Conservation (phyloP, 257 asterid species). For the Solanum pinnatisectum region DNA sequence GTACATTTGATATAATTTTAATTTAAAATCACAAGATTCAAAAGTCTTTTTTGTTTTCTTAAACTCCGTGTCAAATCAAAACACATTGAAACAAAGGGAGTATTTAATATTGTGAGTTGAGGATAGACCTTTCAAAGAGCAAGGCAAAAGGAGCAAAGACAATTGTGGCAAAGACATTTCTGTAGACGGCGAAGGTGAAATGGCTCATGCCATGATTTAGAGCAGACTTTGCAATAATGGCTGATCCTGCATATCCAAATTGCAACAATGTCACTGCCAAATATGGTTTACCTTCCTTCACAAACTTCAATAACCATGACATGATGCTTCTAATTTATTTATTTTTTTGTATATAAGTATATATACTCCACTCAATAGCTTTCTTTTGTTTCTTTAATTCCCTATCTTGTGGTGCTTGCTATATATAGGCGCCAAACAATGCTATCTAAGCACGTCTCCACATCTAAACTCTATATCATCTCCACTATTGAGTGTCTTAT, state of each 20-base stretch:
- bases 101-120: background rate
- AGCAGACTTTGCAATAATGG: slow-evolving; percentile 54
- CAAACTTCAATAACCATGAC: background rate
- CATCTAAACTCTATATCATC: background rate
- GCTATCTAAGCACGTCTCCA: background rate
- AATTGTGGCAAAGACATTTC: slow-evolving; percentile 59
- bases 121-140: slow-evolving; percentile 50
- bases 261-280: slow-evolving; percentile 49
- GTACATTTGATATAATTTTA: too few species aligned
- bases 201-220: slow-evolving; percentile 75
- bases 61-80: background rate
- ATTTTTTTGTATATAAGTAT: background rate
- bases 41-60: too few species aligned
- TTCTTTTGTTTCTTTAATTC: background rate
- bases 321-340: background rate
- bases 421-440: background rate
- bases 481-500: background rate
- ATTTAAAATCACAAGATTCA: too few species aligned
- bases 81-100: too few species aligned
- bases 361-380: background rate
- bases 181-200: slow-evolving; percentile 57
- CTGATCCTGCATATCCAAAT: slow-evolving; percentile 76
- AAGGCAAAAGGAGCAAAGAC: slow-evolving; percentile 70
- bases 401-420: background rate
- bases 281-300: slow-evolving; percentile 37